Percentiles rank a stretch among this genome's conserved stretches.
These are phyloP conservation scores for Oidiodendron maius DNA, from an alignment of 495 filamentous ascomycete species.

Conservation along the genomic window DNA sequence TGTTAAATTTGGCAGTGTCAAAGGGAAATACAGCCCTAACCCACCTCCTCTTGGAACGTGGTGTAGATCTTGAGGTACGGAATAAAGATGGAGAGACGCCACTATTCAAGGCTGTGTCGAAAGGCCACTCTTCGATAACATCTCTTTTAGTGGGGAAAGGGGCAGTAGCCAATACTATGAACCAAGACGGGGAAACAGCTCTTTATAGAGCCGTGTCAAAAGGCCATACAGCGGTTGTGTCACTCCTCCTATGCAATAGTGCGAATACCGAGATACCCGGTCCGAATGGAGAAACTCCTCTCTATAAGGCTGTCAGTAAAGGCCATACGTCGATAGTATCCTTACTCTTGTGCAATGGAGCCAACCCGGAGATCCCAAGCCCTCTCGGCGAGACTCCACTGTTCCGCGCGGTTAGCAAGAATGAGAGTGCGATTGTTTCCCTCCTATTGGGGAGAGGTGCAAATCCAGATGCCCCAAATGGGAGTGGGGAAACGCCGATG, in stretches of 20 bases:
- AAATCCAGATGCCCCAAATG: not conserved
- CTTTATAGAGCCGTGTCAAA: slow-evolving; percentile 1
- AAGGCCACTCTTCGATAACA: not conserved
- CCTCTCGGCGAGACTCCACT: not conserved
- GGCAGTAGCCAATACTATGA: not conserved
- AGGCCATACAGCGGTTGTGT: not conserved
- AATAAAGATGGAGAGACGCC: slow-evolving; percentile 1
- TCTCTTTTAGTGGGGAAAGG: slow-evolving; percentile 1
- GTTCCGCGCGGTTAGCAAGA: not conserved
- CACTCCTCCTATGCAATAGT: not conserved
- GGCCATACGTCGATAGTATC: not conserved
- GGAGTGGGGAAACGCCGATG: slow-evolving; percentile 1
- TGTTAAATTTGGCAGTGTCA: not conserved
- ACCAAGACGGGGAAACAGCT: not conserved
- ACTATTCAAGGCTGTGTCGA: not conserved
- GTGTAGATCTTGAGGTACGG: slow-evolving; percentile 1
- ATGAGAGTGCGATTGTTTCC: not conserved
- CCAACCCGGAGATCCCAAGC: not conserved
- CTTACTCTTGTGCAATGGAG: not conserved
- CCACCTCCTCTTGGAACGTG: slow-evolving; percentile 1
- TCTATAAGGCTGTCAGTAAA: not conserved
- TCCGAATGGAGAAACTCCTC: slow-evolving; percentile 2
- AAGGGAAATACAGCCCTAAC: slow-evolving; percentile 1
- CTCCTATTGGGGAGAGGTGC: slow-evolving; percentile 1
- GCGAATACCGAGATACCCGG: not conserved